phyloP scores from a whole-genome alignment of 208 protist genomes.

The Eutreptiella sp. region DNA sequence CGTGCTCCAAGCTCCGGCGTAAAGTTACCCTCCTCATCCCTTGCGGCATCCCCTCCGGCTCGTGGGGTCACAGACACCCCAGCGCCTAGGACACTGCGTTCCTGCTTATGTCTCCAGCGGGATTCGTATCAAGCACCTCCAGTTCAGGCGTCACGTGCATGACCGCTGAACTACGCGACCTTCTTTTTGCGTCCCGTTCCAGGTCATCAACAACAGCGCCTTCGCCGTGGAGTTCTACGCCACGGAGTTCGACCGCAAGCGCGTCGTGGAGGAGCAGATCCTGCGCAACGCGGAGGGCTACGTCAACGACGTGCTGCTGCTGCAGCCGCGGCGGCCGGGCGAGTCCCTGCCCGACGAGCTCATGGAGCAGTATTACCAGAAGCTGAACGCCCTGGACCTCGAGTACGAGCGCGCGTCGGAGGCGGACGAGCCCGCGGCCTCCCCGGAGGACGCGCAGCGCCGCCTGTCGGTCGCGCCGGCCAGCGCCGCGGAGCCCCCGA shows the following conservation, averaged over 20 bases:
- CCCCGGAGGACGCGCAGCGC: neutral
- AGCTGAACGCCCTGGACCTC: constrained; percentile 36
- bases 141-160: too few species aligned
- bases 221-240: constrained; percentile 74
- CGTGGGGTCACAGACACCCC: too few species aligned
- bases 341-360: constrained; percentile 56
- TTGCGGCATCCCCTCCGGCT: too few species aligned
- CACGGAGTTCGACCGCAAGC: constrained; percentile 61
- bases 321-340: constrained; percentile 54
- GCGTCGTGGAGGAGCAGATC: constrained; percentile 56
- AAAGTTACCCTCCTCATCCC: too few species aligned
- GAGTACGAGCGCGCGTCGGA: constrained; percentile 21
- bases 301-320: constrained; percentile 45
- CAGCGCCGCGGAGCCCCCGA: neutral
- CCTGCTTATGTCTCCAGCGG: too few species aligned
- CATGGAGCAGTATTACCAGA: constrained; percentile 53
- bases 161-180: too few species aligned
- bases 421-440: constrained; percentile 1
- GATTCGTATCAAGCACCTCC: too few species aligned
- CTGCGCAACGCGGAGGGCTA: constrained; percentile 43
- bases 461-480: neutral
- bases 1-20: too few species aligned
- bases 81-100: too few species aligned
- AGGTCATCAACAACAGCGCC: constrained; percentile 64
- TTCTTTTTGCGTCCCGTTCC: too few species aligned